phyloP scores from a whole-genome alignment of 1,284 basidiomycete genomes.

The Trichosporon sp. region DNA sequence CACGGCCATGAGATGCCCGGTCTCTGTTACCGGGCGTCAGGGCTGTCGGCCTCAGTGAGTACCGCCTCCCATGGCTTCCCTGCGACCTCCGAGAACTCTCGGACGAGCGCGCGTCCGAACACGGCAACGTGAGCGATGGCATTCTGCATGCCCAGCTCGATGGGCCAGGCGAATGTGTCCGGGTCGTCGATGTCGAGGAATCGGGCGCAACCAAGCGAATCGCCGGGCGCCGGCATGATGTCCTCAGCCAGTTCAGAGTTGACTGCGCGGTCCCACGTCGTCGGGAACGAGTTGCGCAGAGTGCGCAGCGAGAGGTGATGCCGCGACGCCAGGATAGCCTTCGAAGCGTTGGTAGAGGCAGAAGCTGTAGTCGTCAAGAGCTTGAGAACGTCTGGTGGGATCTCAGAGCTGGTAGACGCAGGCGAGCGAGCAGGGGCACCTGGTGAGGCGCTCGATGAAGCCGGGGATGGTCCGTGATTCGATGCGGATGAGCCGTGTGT shows the following conservation, averaged over 20 bases:
- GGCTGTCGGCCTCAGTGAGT: conserved; percentile 27
- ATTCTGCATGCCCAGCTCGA: conserved; percentile 52
- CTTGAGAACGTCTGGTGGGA: conserved; percentile 44
- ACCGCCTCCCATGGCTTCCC: conserved; percentile 44
- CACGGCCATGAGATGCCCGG: neutral
- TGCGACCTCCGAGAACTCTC: conserved; percentile 41
- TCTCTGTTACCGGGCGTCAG: conserved; percentile 16
- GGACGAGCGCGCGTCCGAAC: conserved; percentile 48
- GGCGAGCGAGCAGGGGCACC: conserved; percentile 31
- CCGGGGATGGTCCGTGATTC: conserved; percentile 34
- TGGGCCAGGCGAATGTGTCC: conserved; percentile 52
- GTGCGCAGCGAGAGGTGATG: conserved; percentile 42
- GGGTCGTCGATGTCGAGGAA: conserved; percentile 43
- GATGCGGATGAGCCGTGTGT: conserved; percentile 25
- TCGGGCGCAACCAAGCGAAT: conserved; percentile 45
- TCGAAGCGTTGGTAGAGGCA: conserved; percentile 33
- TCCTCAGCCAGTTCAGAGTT: conserved; percentile 47
- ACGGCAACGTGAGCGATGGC: conserved; percentile 48
- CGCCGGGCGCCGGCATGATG: conserved; percentile 41
- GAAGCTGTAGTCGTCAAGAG: conserved; percentile 39
- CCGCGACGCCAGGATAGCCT: conserved; percentile 42
- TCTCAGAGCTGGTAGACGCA: conserved; percentile 28
- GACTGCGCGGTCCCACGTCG: conserved; percentile 45
- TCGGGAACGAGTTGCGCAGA: conserved; percentile 42
- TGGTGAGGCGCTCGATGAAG: conserved; percentile 30